Evolutionary conservation across 805 yeast genomes (phyloP), one percentile per base, ranked within the genome.

Genomic region (Peterozyma xylosa): DNA sequence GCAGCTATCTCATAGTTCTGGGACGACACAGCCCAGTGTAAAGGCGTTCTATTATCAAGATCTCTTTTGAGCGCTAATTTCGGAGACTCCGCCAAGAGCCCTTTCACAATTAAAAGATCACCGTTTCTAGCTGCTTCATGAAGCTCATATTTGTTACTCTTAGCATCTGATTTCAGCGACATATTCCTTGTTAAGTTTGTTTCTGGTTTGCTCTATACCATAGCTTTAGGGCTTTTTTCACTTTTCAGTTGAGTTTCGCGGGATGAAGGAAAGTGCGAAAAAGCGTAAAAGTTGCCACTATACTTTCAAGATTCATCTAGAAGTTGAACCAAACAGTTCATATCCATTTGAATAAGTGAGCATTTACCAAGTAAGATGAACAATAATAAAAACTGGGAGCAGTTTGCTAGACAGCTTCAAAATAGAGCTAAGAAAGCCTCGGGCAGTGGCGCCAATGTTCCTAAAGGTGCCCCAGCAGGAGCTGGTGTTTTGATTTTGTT

Each of bases 1-100:
- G 70, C 62, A 0, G 77, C 78, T 15, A 82, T 67, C 27, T 75
- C 78, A 5, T 63, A 53, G 45, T 80, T 71, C 41, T 76, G 74
- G 52, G 71, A 71, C 1, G 95, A 76, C 27, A 82, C 77, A 1
- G 96, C 96, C 96, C 96, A 90, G 59, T 87, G 95, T 39, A 89
- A 64, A 2, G 96, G 84, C 2, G 85, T 79, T 50, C 97, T 71
- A 1, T 80, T 82, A 55, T 89, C 96, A 2, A 70, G 73, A 59
- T 90, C 97, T 47, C 60, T 68, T 13, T 54, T 42, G 2, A 71
- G 51, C 0, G 76, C 73, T 11, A 67, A 55, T 30, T 69, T 64
- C 7, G 87, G 82, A 39, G 74, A 60, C 17, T 71, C 66, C 10
- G 64, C 60, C 5, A 86, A 55, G 1, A 82, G 53, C 2, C 71